Base-by-base conservation (phyloP, 345 rosid genomes). In the Camelina laxa region DNA sequence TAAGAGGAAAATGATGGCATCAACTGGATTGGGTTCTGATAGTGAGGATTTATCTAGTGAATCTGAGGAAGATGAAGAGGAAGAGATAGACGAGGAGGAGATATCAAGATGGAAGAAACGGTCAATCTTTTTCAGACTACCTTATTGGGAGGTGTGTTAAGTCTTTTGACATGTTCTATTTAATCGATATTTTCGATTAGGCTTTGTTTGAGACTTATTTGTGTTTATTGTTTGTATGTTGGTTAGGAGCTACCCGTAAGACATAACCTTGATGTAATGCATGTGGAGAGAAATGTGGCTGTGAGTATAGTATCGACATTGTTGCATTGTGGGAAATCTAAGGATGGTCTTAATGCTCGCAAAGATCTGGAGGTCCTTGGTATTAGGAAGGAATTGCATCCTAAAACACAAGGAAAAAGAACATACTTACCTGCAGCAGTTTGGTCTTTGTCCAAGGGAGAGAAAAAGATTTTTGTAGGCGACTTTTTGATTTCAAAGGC, bases 271-370 rank as follows among this genome's bases (percentile, higher is more conserved):
- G 60, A 59, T 10, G 63, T 59, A 0, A 59, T 59, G 63, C 63
- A 59, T 59, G 63, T 59, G 8, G 22, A 57, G 7, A 57, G 42
- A 9, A 57, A 57, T 57, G 62, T 57, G 11, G 62, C 9, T 22
- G 16, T 16, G 14, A 27, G 36, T 27, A 55, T 55, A 14, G 5
- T 55, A 0, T 14, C 60, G 0, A 55, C 60, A 6, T 6, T 55
- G 19, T 27, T 27, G 7, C 24, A 59, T 35, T 59, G 44, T 35
- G 24, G 44, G 10, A 17, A 36, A 36, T 60, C 64, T 2, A 60
- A 60, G 16, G 47, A 60, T 60, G 27, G 30, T 11, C 45, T 60
- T 4, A 2, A 17, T 4, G 64, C 64, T 2, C 47, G 64, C 19
- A 60, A 36, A 17, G 64, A 60, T 19, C 2, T 60, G 27, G 30